These are phyloP conservation scores for Diphasiastrum complanatum DNA, from an alignment of 83 land plant species.

Conservation along the genomic window DNA sequence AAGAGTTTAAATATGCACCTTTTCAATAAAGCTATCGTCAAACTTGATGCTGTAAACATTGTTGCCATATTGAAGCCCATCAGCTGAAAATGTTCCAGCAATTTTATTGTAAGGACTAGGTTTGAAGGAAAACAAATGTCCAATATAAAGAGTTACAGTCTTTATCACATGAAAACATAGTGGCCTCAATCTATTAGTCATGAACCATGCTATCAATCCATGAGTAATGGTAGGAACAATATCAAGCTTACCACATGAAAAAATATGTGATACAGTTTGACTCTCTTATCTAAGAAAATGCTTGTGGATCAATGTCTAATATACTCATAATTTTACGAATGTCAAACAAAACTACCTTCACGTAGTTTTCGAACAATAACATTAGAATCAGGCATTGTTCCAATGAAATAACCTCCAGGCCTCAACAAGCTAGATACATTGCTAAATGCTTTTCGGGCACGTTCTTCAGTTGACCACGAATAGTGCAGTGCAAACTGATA, in stretches of 20 bases:
- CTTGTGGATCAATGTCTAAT: background rate
- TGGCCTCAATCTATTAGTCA: no score
- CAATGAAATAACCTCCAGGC: constrained; percentile 87
- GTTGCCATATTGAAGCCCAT: constrained; percentile 33
- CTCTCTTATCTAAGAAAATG: no score
- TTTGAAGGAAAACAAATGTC: no score
- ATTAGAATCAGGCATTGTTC: constrained; percentile 96
- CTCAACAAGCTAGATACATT: constrained; percentile 72
- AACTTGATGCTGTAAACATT: constrained; percentile 22
- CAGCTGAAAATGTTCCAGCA: constrained; percentile 39
- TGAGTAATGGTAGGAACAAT: no score
- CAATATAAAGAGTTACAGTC: no score
- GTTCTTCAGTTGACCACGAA: constrained; percentile 89
- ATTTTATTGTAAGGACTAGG: no score
- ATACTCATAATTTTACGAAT: background rate
- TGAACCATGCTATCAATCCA: no score
- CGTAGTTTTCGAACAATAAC: constrained; percentile 78
- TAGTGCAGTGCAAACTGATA: constrained; percentile 93
- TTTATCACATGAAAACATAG: no score
- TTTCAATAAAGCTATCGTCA: constrained; percentile 18
- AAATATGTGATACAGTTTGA: no score
- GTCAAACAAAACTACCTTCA: constrained; percentile 8
- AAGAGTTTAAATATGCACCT: constrained; percentile 7
- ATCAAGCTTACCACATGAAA: no score
- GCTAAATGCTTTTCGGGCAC: constrained; percentile 73